Percentiles rank a stretch among this genome's conserved stretches.
These are phyloP conservation scores for Terfezia claveryi DNA, from an alignment of 495 filamentous ascomycete genomes.

Conservation along the genomic window DNA sequence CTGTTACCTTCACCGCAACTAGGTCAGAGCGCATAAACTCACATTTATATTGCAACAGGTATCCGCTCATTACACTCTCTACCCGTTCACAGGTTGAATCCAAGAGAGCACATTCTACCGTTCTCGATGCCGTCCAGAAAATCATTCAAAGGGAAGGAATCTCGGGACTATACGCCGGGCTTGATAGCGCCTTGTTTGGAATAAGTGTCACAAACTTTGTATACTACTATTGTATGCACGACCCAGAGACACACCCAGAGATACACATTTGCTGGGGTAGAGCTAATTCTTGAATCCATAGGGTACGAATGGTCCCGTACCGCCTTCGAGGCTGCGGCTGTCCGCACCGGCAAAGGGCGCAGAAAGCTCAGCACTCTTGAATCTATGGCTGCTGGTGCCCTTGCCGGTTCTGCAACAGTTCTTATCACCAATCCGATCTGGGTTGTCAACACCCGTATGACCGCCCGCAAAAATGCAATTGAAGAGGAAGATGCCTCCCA, in stretches of 20 bases:
- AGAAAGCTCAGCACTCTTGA: conserved; percentile 75
- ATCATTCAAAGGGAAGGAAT: conserved; percentile 85
- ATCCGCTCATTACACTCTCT: conserved; percentile 91
- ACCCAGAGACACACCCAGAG: no score
- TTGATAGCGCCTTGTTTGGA: conserved; percentile 82
- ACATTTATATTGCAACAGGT: conserved; percentile 27
- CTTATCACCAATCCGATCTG: conserved; percentile 94
- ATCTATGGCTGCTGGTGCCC: conserved; percentile 82
- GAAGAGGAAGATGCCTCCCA: conserved; percentile 26
- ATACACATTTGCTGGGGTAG: no score
- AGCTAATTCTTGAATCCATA: conserved; percentile 3
- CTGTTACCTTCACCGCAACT: conserved; percentile 22
- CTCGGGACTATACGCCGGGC: conserved; percentile 63
- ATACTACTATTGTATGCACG: conserved; percentile 74
- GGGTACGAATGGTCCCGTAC: conserved; percentile 91
- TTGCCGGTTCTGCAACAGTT: conserved; percentile 84
- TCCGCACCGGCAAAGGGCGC: conserved; percentile 48
- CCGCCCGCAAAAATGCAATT: conserved; percentile 46
- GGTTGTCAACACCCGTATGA: conserved; percentile 98
- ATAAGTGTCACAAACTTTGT: conserved; percentile 98
- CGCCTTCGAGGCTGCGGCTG: conserved; percentile 64
- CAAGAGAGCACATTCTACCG: conserved; percentile 63
- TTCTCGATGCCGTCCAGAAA: conserved; percentile 55
- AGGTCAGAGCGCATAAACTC: neutral
- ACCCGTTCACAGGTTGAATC: conserved; percentile 96